phyloP scores from a whole-genome alignment of 1,284 basidiomycete genomes.

The Papiliotrema fonsecae region DNA sequence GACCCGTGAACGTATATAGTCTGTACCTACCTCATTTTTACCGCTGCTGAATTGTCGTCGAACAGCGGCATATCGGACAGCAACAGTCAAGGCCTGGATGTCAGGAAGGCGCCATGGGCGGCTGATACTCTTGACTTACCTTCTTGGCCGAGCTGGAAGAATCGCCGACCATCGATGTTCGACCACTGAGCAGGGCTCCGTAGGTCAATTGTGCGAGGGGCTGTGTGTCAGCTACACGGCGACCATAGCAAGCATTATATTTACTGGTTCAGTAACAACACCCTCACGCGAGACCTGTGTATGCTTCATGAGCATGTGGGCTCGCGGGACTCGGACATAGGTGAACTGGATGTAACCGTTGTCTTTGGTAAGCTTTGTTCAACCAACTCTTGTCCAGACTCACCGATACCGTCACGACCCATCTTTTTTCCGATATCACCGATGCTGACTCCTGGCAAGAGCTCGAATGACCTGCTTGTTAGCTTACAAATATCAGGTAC shows the following conservation, averaged over 20 bases:
- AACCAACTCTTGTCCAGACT: slow-evolving; percentile 2
- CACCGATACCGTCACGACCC: slow-evolving; percentile 55
- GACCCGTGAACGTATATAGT: neutral
- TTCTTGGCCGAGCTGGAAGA: slow-evolving; percentile 54
- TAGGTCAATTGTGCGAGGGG: slow-evolving; percentile 57
- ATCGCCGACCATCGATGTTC: slow-evolving; percentile 56
- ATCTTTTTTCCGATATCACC: slow-evolving; percentile 60
- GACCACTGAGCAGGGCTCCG: slow-evolving; percentile 55
- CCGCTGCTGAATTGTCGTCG: slow-evolving; percentile 54
- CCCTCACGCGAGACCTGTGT: slow-evolving; percentile 53
- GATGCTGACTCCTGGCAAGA: slow-evolving; percentile 54
- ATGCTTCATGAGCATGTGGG: slow-evolving; percentile 59
- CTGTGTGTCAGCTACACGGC: slow-evolving; percentile 35
- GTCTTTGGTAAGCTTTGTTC: slow-evolving; percentile 24
- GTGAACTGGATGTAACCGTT: slow-evolving; percentile 55
- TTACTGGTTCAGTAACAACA: slow-evolving; percentile 43
- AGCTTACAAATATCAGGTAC: neutral
- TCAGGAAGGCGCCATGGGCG: neutral
- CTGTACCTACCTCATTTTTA: slow-evolving; percentile 44
- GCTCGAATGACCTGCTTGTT: slow-evolving; percentile 43
- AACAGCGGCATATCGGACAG: slow-evolving; percentile 55
- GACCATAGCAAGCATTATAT: slow-evolving; percentile 2
- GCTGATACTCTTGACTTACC: slow-evolving; percentile 17
- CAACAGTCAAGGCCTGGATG: slow-evolving; percentile 52
- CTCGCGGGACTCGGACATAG: slow-evolving; percentile 55